These are phyloP conservation scores for Citrullus mucosospermus DNA, from an alignment of 306 rosid species.

Conservation along the genomic window DNA sequence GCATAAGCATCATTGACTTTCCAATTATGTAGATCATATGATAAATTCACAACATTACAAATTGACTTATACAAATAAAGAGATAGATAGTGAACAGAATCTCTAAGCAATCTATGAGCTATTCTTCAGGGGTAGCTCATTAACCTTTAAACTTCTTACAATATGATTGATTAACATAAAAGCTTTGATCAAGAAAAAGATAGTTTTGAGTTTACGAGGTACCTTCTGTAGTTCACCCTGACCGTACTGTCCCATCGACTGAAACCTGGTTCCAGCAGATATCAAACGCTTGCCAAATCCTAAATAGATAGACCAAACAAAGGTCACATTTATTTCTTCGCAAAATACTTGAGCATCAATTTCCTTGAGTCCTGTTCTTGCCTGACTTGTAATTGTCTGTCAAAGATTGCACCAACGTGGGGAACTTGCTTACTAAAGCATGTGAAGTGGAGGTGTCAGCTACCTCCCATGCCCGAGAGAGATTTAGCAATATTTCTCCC, in stretches of 20 bases:
- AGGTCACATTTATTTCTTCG: conserved; percentile 14
- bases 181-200: background rate
- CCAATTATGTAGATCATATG: background rate
- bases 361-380: conserved; percentile 20
- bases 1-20: background rate
- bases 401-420: conserved; percentile 42
- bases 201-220: background rate
- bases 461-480: conserved; percentile 79
- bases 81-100: conserved; percentile 7
- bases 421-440: conserved; percentile 51
- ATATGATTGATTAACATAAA: background rate
- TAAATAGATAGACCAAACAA: conserved; percentile 18
- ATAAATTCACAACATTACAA: background rate
- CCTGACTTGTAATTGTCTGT: conserved; percentile 61
- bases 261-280: conserved; percentile 79
- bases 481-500: conserved; percentile 69
- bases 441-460: conserved; percentile 70
- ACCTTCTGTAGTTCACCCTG: conserved; percentile 88
- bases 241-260: conserved; percentile 92
- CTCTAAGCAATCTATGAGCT: background rate
- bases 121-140: background rate
- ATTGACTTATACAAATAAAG: background rate
- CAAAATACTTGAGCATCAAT: conserved; percentile 8
- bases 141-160: background rate
- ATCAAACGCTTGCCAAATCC: conserved; percentile 81